Percentiles rank a stretch among this genome's conserved stretches.
These are phyloP conservation scores for Alternaria novae-zelandiae DNA, from an alignment of 2,329 filamentous ascomycete species.

Conservation along the genomic window DNA sequence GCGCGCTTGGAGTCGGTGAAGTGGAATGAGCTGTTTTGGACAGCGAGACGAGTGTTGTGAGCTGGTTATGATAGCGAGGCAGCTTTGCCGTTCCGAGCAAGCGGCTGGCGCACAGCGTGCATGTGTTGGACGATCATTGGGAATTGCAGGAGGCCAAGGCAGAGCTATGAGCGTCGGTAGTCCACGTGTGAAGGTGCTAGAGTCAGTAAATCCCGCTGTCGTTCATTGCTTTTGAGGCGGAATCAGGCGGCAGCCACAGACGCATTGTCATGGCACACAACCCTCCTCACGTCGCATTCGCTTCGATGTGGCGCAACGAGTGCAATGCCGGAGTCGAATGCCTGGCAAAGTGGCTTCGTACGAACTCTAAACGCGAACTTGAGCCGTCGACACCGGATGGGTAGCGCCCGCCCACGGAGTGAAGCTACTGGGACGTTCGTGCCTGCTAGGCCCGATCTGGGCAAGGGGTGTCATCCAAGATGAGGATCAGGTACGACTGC, in stretches of 20 bases:
- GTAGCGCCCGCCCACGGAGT: conserved; percentile 25
- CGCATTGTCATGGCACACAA: neutral
- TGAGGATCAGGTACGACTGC: conserved; percentile 31
- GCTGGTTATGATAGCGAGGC: conserved; percentile 11
- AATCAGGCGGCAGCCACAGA: neutral
- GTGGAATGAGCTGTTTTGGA: conserved; percentile 7
- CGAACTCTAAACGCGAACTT: conserved; percentile 14
- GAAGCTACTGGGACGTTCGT: conserved; percentile 21
- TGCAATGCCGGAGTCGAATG: neutral
- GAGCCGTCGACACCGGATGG: conserved; percentile 16
- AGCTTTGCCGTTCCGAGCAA: conserved; percentile 9
- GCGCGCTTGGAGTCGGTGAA: conserved; percentile 7
- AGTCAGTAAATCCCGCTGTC: neutral
- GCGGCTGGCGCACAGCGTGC: conserved; percentile 5
- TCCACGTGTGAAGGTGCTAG: conserved; percentile 2
- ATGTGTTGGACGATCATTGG: conserved; percentile 15
- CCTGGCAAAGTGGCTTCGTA: conserved; percentile 14
- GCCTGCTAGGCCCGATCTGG: conserved; percentile 20
- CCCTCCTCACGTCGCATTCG: neutral
- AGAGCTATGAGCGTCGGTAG: neutral
- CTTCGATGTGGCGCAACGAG: conserved; percentile 3
- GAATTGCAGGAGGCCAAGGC: neutral
- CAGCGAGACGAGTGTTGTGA: conserved; percentile 5
- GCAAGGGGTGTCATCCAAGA: conserved; percentile 15
- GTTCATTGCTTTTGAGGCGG: conserved; percentile 1